Evolutionary conservation across 208 protist genomes (phyloP), one percentile per base, ranked within the genome.

Genomic region (Acanthamoeba sp.): DNA sequence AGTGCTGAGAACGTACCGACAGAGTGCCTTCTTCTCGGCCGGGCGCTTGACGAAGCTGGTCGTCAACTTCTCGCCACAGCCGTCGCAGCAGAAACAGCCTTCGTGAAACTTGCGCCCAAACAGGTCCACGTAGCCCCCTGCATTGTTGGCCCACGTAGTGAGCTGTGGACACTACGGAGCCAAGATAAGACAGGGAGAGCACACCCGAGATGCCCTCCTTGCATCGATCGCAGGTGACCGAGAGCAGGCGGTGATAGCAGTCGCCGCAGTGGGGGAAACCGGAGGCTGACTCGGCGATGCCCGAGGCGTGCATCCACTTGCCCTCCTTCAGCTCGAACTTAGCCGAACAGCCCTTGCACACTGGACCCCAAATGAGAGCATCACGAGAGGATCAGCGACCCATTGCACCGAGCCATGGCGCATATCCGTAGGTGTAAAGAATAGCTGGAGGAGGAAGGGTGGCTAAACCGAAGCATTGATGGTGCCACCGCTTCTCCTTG

Each of bases 321-420:
- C 34, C 71, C 38, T 48, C 34, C 71, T 80, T 80, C 34, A 80
- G 71, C 71, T 80, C 71, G n/a, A 80, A 80, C 71, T 38, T 80
- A 24, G 71, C 71, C 29, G 27, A 12, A 18, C 71, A 80, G 2
- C 71, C 71, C 71, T 80, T 80, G 24, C 71, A 80, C 36, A 80
- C 71, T 80, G 10, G 20, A 38, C 38, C n/a, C n/a, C n/a, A n/a
- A n/a, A n/a, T n/a, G n/a, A n/a, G n/a, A n/a, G n/a, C n/a, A n/a
- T n/a, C n/a, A n/a, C n/a, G n/a, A n/a, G n/a, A n/a, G n/a, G n/a
- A n/a, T n/a, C n/a, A n/a, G n/a, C n/a, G n/a, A n/a, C n/a, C n/a
- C n/a, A n/a, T n/a, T n/a, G n/a, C n/a, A n/a, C n/a, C n/a, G n/a
- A n/a, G n/a, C n/a, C n/a, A n/a, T n/a, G n/a, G n/a, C n/a, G n/a